phyloP scores from a whole-genome alignment of 768 basidiomycete species.

The Amanita jacksonii region DNA sequence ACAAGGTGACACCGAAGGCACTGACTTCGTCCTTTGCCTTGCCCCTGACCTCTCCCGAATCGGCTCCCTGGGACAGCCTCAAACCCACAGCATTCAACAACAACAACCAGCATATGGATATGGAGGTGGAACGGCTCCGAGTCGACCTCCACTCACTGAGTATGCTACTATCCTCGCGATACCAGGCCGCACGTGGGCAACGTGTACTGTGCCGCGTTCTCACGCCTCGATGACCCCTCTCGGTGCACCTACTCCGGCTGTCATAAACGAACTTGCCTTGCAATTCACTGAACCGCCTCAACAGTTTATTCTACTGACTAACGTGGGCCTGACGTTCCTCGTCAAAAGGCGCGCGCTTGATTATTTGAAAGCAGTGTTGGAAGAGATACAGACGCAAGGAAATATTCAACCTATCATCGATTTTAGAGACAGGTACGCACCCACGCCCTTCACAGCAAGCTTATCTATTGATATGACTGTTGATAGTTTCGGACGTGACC shows the following conservation, averaged over 20 bases:
- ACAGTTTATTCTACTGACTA: slow-evolving; percentile 84
- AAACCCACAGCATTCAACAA: slow-evolving; percentile 25
- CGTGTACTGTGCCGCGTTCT: slow-evolving; percentile 44
- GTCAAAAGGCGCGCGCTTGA: slow-evolving; percentile 79
- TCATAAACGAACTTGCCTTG: slow-evolving; percentile 72
- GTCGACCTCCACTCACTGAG: slow-evolving; percentile 61
- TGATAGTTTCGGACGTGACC: slow-evolving; percentile 79
- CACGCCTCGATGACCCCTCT: slow-evolving; percentile 19
- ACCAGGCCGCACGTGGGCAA: slow-evolving; percentile 78
- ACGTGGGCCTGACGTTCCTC: slow-evolving; percentile 75
- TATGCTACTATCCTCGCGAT: slow-evolving; percentile 70
- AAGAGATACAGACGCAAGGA: slow-evolving; percentile 70
- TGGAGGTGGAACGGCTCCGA: slow-evolving; percentile 23
- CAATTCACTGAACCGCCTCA: slow-evolving; percentile 68
- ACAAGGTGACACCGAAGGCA: slow-evolving; percentile 62
- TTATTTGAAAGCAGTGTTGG: slow-evolving; percentile 71
- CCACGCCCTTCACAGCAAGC: background rate
- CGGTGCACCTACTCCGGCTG: slow-evolving; percentile 39
- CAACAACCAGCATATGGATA: slow-evolving; percentile 31
- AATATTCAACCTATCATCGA: slow-evolving; percentile 72
- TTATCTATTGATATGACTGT: slow-evolving; percentile 7
- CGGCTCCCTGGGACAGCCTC: slow-evolving; percentile 55
- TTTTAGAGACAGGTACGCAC: slow-evolving; percentile 65
- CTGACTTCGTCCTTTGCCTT: slow-evolving; percentile 65
- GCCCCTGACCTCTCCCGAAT: slow-evolving; percentile 70